phyloP scores from a whole-genome alignment of 192 early-diverging fungal genomes.

The Umbelopsis sp. region DNA sequence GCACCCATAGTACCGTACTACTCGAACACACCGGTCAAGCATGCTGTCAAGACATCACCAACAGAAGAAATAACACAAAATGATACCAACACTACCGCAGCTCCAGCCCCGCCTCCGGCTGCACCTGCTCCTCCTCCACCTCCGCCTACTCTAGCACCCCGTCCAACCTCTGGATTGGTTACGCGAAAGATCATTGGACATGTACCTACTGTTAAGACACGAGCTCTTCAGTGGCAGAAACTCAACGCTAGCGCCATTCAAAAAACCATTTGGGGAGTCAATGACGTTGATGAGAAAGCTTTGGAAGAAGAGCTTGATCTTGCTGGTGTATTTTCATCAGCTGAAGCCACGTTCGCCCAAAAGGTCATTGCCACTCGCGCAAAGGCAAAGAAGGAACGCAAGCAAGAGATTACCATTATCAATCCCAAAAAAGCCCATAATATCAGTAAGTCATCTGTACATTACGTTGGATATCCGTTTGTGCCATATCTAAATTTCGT shows the following conservation, averaged over 20 bases:
- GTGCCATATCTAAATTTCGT: not conserved
- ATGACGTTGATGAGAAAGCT: slow-evolving; percentile 12
- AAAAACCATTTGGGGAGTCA: slow-evolving; percentile 30
- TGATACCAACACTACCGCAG: not conserved
- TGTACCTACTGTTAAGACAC: slow-evolving; percentile 29
- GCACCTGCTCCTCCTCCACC: slow-evolving; percentile 22
- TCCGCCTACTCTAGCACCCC: slow-evolving; percentile 29
- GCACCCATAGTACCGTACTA: slow-evolving; percentile 22
- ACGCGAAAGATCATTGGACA: slow-evolving; percentile 31
- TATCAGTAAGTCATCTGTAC: slow-evolving; percentile 39
- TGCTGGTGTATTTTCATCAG: slow-evolving; percentile 36
- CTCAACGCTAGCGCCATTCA: slow-evolving; percentile 29
- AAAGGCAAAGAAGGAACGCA: slow-evolving; percentile 49
- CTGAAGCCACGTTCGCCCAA: slow-evolving; percentile 39
- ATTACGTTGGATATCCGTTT: no score
- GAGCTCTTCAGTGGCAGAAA: slow-evolving; percentile 42
- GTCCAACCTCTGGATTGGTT: not conserved
- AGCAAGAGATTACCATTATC: slow-evolving; percentile 71
- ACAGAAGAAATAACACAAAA: no score
- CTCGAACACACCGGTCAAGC: not conserved
- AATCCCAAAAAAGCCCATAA: slow-evolving; percentile 74
- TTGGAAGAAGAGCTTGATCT: slow-evolving; percentile 23
- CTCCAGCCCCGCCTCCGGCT: slow-evolving; percentile 15
- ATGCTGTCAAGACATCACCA: not conserved
- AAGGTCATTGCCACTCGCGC: slow-evolving; percentile 26